Conservation (phyloP, 306 rosid species). For the Quercus glauca region DNA sequence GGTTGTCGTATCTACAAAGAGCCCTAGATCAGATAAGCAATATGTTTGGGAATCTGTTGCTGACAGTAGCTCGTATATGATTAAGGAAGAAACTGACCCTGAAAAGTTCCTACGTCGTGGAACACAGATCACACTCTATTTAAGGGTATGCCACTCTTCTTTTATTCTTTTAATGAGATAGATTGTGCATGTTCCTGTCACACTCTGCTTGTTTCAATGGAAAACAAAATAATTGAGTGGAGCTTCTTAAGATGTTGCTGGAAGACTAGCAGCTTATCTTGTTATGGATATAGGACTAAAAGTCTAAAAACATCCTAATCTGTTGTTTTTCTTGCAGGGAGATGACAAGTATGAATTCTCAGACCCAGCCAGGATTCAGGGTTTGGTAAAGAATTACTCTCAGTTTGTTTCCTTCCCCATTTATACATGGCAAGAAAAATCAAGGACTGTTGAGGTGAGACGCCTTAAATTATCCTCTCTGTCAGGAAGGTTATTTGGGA, state of each 20-base stretch:
- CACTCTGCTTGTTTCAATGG: background rate
- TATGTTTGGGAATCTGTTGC: slow-evolving; percentile 89
- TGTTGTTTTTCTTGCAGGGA: slow-evolving; percentile 35
- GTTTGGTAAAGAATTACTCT: slow-evolving; percentile 95
- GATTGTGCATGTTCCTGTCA: background rate
- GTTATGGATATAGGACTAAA: too few species aligned
- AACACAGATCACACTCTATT: slow-evolving; percentile 82
- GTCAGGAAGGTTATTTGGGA: slow-evolving; percentile 2
- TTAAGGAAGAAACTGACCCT: slow-evolving; percentile 90
- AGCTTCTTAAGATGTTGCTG: background rate
- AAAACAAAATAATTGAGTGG: background rate
- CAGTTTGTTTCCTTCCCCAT: slow-evolving; percentile 99
- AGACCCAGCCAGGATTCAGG: slow-evolving; percentile 78
- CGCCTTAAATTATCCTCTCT: slow-evolving; percentile 1
- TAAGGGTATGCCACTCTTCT: slow-evolving; percentile 51
- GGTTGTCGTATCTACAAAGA: slow-evolving; percentile 93
- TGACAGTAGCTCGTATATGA: slow-evolving; percentile 84
- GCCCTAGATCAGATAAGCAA: slow-evolving; percentile 92
- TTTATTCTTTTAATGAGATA: slow-evolving; percentile 7
- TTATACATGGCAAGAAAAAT: slow-evolving; percentile 93
- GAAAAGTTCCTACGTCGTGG: slow-evolving; percentile 77
- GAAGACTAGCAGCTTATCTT: background rate
- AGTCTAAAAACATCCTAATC: background rate
- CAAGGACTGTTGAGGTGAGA: slow-evolving; percentile 84
- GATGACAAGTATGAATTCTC: slow-evolving; percentile 97